Evolutionary conservation across 148 eudicot species (phyloP), one percentile per base, ranked within the genome.

Genomic region (Beta vulgaris): DNA sequence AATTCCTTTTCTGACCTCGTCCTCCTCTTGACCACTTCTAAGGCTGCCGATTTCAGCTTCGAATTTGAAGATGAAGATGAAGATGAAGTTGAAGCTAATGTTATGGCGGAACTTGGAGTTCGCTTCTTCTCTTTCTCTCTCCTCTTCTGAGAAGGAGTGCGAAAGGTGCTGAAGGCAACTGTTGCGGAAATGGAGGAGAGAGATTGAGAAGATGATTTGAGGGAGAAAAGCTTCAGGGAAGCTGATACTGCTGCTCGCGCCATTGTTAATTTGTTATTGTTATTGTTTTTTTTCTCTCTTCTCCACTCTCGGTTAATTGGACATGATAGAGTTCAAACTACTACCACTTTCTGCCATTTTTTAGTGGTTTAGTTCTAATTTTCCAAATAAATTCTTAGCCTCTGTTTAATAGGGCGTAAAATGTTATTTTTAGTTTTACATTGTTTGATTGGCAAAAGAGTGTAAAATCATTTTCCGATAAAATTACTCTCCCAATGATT

Each of bases 1-100:
- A 91, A 85, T 72, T 84, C 86, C 73, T 77, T 93, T 8, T 77
- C 93, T 1, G 98, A 93, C 73, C 98, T 85, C 28, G 98, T 93
- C 53, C 98, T 86, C 66, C 85, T 80, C 86, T 93, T 93, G 74
- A 89, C 75, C 49, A 78, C 82, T 37, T 72, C 81, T 74, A 74
- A 64, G 3, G 64, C 71, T 29, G 71, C 39, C 26, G 69, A 39
- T 60, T 83, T 83, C 57, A 76, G 1, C 64, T 78, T 78, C 36
- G 77, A 7, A 10, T 65, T 54, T 21, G 72, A 18, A 0, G 62
- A 18, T 13, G 66, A 40, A 2, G 67, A 10, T 3, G 42, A 6
- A 18, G 73, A 1, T 39, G 70, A 4, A 2, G 59, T 0, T 42
- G 68, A 3, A 25, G 71, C 6, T n/a, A 54, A 19, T 55, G 35